Base-by-base conservation (phyloP, 352 stramenopile species). In the Pythium diclinum region DNA sequence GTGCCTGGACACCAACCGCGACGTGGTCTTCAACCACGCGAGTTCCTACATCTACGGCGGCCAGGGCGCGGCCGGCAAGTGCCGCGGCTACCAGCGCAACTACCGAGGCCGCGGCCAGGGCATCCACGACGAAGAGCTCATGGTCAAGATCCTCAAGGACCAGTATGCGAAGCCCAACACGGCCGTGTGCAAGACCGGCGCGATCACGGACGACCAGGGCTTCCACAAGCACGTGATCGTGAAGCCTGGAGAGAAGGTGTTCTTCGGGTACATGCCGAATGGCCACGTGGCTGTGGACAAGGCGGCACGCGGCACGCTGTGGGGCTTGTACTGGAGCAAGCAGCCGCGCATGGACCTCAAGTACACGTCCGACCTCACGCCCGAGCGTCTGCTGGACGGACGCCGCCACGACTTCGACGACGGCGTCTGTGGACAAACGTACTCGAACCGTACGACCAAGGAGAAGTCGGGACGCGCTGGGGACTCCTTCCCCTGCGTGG, bases 321-420 rank as follows among this genome's bases (percentile, higher is more conserved):
- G 83, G 25, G 80, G 80, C 17, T 46, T 85, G 10, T 87, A 87
- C 66, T 89, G 80, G 80, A 85, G 71, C 6, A 69, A 69, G 36
- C 30, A 69, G 14, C 67, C 72, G 0, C 63, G 53, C 16, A 78
- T 69, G 16, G 74, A 59, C 23, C 71, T 89, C 16, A 25, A 30
- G 19, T 73, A 63, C 25, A 84, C 80, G 19, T 79, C 64, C 5
- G 68, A 87, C 48, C 64, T 89, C 42, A 81, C 78, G 1, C 19
- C 63, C 16, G 73, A 75, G 52, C 75, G 69, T 28, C 74, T 87
- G 23, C 61, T 89, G 36, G 78, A 85, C 56, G 75, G 71, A 19
- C 56, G 73, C 40, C 68, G 83, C 6, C 77, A 87, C 51, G 79
- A 87, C 63, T 87, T 89, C 58, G 78, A 89, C 57, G 80, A 87